phyloP scores from a whole-genome alignment of 108 stramenopile species.

The Pseudonitzschia multiseries region DNA sequence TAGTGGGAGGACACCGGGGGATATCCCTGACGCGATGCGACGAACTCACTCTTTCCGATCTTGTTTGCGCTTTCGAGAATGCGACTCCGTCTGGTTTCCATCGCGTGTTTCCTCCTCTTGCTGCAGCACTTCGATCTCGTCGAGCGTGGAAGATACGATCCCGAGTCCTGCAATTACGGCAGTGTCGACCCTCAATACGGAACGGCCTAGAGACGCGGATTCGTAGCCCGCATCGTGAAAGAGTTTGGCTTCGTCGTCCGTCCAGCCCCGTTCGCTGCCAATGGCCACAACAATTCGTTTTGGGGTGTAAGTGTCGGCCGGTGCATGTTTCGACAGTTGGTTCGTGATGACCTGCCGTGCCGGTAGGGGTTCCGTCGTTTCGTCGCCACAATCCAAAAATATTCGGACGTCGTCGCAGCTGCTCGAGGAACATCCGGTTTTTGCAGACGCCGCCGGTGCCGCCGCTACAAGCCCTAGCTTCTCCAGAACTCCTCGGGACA shows the following conservation, averaged over 20 bases:
- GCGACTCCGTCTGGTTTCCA: too few relatives aligned
- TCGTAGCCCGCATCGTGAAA: slow-evolving; percentile 43
- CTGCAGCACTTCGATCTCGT: too few relatives aligned
- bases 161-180: slow-evolving; percentile 45
- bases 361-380: slow-evolving; percentile 22
- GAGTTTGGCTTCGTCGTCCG: slow-evolving; percentile 37
- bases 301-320: too few relatives aligned
- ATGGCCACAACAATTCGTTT: slow-evolving; percentile 35
- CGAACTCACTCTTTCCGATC: too few relatives aligned
- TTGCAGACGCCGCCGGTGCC: neutral
- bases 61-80: too few relatives aligned
- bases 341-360: slow-evolving; percentile 28
- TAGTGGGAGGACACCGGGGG: too few relatives aligned
- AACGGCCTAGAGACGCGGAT: slow-evolving; percentile 38
- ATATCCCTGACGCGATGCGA: too few relatives aligned
- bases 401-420: slow-evolving; percentile 35
- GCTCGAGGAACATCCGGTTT: too few relatives aligned
- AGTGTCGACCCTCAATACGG: slow-evolving; percentile 49
- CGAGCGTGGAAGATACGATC: slow-evolving; percentile 42
- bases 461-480: slow-evolving; percentile 20
- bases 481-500: slow-evolving; percentile 8
- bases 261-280: slow-evolving; percentile 56
- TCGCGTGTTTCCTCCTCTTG: too few relatives aligned
- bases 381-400: slow-evolving; percentile 58
- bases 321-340: too few relatives aligned